A percentile compares a stretch with the other conserved stretches of the same genome.
These are phyloP conservation scores for Fusarium ramigenum DNA, from an alignment of 2,329 filamentous ascomycete species.

Conservation along the genomic window DNA sequence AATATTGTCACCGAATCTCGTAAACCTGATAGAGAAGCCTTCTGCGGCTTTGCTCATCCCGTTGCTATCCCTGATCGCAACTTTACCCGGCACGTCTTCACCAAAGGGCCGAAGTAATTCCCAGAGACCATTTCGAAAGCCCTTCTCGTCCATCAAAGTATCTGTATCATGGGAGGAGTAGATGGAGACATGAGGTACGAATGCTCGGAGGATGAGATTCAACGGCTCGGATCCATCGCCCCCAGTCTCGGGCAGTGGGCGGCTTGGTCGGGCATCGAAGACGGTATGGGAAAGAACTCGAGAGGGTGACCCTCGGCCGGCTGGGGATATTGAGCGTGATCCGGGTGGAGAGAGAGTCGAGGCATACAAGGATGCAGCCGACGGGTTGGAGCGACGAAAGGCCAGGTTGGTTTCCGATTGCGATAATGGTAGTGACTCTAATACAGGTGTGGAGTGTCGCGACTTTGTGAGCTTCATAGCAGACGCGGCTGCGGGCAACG, in stretches of 20 bases:
- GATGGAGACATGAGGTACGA: slow-evolving; percentile 88
- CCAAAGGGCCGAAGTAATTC: slow-evolving; percentile 91
- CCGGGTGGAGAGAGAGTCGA: slow-evolving; percentile 74
- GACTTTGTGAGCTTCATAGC: slow-evolving; percentile 67
- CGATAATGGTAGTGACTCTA: slow-evolving; percentile 57
- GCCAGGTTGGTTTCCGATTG: slow-evolving; percentile 64
- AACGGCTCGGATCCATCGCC: slow-evolving; percentile 63
- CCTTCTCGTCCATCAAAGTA: slow-evolving; percentile 81
- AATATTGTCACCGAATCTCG: slow-evolving; percentile 70
- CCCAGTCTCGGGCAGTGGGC: slow-evolving; percentile 55
- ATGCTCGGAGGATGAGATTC: slow-evolving; percentile 80
- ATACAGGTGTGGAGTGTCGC: slow-evolving; percentile 65
- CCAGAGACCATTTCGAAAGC: slow-evolving; percentile 82
- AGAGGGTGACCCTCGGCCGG: slow-evolving; percentile 67
- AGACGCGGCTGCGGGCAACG: slow-evolving; percentile 73
- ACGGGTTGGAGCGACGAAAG: slow-evolving; percentile 64
- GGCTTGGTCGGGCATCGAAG: slow-evolving; percentile 58
- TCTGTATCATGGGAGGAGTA: slow-evolving; percentile 90
- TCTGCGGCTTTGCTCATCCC: slow-evolving; percentile 85
- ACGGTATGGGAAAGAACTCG: slow-evolving; percentile 67
- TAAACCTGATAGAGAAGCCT: slow-evolving; percentile 90
- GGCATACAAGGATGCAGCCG: slow-evolving; percentile 70
- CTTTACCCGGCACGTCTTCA: slow-evolving; percentile 85
- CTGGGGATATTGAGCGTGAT: slow-evolving; percentile 74
- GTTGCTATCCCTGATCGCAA: slow-evolving; percentile 89